A percentile compares a stretch with the other conserved stretches of the same genome.
Conservation (phyloP, 768 basidiomycete species). For the Tephrocybe rancida region DNA sequence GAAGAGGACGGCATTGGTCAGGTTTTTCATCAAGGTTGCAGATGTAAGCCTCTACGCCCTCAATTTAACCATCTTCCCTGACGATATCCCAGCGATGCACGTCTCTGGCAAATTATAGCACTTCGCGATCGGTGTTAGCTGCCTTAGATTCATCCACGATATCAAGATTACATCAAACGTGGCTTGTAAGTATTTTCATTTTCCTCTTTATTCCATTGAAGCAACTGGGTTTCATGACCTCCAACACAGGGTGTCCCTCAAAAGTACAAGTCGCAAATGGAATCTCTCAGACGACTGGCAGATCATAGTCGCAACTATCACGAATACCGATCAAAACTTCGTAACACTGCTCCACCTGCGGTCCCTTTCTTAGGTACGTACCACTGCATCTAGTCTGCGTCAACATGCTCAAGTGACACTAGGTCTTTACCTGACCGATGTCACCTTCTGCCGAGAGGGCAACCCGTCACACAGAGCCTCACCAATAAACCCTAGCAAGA, state of each 20-base stretch:
- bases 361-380: constrained; percentile 89
- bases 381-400: constrained; percentile 7
- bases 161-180: constrained; percentile 88
- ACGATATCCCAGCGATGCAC: constrained; percentile 70
- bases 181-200: constrained; percentile 64
- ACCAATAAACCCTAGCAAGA: constrained; percentile 72
- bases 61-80: constrained; percentile 8
- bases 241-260: constrained; percentile 70
- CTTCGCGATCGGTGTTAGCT: constrained; percentile 88
- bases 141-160: constrained; percentile 97
- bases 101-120: constrained; percentile 85
- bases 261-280: constrained; percentile 82
- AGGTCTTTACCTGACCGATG: constrained; percentile 88
- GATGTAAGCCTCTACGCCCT: constrained; percentile 58
- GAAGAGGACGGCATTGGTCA: constrained; percentile 75
- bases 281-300: constrained; percentile 79
- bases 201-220: not conserved
- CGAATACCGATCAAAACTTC: constrained; percentile 86
- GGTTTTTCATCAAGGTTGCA: constrained; percentile 93
- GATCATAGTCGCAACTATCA: constrained; percentile 91
- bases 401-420: constrained; percentile 11
- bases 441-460: constrained; percentile 95
- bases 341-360: constrained; percentile 89
- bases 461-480: constrained; percentile 86
- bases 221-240: not conserved